Conservation (phyloP, 2,329 filamentous ascomycete species). For the Zopfia rhizophila region DNA sequence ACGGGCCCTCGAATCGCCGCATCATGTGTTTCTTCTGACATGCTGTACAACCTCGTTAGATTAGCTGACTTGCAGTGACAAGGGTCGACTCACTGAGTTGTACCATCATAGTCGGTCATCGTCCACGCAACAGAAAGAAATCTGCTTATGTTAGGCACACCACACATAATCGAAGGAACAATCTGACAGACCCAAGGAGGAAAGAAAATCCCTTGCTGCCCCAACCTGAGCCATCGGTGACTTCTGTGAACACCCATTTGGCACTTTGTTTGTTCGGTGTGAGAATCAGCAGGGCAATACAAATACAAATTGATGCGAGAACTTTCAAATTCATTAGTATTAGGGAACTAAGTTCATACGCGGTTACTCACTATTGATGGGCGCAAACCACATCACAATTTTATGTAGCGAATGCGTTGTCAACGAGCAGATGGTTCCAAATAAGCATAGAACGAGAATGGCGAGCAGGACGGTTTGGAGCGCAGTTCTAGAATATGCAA, state of each 20-base stretch:
- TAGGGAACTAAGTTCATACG: conserved; percentile 1
- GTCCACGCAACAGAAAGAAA: conserved; percentile 69
- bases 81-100: conserved; percentile 64
- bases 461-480: conserved; percentile 68
- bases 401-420: conserved; percentile 69
- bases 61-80: conserved; percentile 29
- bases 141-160: conserved; percentile 39
- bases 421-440: conserved; percentile 70
- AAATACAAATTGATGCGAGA: conserved; percentile 69
- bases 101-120: conserved; percentile 76
- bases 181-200: conserved; percentile 62
- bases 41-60: conserved; percentile 53
- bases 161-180: not conserved
- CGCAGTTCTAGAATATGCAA: conserved; percentile 64
- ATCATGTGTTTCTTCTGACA: conserved; percentile 74
- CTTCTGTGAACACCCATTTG: conserved; percentile 69
- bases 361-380: conserved; percentile 65
- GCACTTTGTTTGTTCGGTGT: conserved; percentile 69
- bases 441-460: conserved; percentile 64
- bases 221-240: conserved; percentile 72
- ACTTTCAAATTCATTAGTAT: conserved; percentile 49
- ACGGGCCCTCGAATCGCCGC: conserved; percentile 69
- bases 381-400: conserved; percentile 72
- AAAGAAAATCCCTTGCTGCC: conserved; percentile 70
- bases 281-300: conserved; percentile 66